These are phyloP conservation scores for Penicillium sp. DNA, from an alignment of 2,329 filamentous ascomycete genomes.

Conservation along the genomic window DNA sequence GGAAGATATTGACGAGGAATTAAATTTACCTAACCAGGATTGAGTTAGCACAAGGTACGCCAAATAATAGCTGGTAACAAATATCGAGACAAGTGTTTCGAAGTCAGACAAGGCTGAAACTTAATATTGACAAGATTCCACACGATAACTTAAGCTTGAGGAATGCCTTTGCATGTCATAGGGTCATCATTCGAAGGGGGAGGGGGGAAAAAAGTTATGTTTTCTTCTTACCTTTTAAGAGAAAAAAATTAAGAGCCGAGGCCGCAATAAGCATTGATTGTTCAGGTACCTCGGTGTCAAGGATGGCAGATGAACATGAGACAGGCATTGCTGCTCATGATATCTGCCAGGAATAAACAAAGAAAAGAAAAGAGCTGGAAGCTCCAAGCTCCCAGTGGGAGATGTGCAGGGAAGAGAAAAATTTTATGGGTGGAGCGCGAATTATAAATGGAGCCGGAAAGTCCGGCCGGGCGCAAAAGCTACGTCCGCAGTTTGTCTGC, in stretches of 20 bases:
- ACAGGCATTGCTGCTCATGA: neutral
- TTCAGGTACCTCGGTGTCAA: neutral
- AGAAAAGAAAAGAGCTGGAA: neutral
- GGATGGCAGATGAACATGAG: neutral
- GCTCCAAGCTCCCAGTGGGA: constrained; percentile 4
- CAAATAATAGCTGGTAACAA: constrained; percentile 18
- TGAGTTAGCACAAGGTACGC: constrained; percentile 31
- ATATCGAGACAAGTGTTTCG: constrained; percentile 9
- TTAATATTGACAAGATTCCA: constrained; percentile 62
- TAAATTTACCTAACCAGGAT: constrained; percentile 34
- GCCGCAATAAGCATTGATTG: constrained; percentile 9
- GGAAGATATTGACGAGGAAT: constrained; percentile 8
- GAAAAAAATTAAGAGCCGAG: neutral
- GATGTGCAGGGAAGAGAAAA: constrained; percentile 13
- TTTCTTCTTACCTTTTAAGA: constrained; percentile 46
- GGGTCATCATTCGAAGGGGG: constrained; percentile 57
- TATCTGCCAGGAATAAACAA: neutral
- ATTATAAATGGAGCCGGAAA: constrained; percentile 10
- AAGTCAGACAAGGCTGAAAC: constrained; percentile 70
- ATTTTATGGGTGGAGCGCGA: constrained; percentile 16
- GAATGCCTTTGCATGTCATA: constrained; percentile 67
- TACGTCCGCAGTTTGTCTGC: constrained; percentile 15
- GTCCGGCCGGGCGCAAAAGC: constrained; percentile 10
- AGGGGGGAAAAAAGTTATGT: constrained; percentile 7
- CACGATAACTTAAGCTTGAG: constrained; percentile 65